These are phyloP conservation scores for Insectozyma bohioensis DNA, from an alignment of 1,139 yeast species.

Conservation along the genomic window DNA sequence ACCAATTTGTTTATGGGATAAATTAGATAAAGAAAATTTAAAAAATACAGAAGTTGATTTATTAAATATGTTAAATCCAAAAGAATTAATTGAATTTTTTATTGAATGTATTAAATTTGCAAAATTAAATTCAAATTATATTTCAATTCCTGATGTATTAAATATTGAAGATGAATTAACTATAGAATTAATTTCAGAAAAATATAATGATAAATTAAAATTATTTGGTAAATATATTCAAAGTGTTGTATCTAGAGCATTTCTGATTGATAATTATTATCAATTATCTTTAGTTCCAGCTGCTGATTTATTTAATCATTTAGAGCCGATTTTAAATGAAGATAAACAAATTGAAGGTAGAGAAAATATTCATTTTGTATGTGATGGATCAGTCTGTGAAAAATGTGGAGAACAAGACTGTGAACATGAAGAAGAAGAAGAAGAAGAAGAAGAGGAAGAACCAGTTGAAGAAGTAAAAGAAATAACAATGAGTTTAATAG, in stretches of 20 bases:
- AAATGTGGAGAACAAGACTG: slow-evolving; percentile 72
- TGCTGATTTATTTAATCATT: slow-evolving; percentile 86
- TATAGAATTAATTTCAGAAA: slow-evolving; percentile 5
- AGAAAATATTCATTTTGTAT: slow-evolving; percentile 73
- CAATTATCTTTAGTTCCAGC: slow-evolving; percentile 83
- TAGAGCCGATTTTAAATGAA: slow-evolving; percentile 30
- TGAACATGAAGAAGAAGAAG: slow-evolving; percentile 41
- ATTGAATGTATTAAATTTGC: slow-evolving; percentile 55
- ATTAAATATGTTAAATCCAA: slow-evolving; percentile 59
- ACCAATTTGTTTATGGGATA: slow-evolving; percentile 71
- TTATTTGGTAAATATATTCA: slow-evolving; percentile 53
- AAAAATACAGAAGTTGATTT: slow-evolving; percentile 68
- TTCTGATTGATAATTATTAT: slow-evolving; percentile 73
- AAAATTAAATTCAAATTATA: slow-evolving; percentile 19
- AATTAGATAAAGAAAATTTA: slow-evolving; percentile 45
- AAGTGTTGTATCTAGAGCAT: slow-evolving; percentile 74
- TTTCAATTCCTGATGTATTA: slow-evolving; percentile 43
- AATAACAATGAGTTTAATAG: slow-evolving; percentile 40
- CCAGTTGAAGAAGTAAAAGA: slow-evolving; percentile 15
- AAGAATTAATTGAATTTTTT: slow-evolving; percentile 57
- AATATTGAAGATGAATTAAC: slow-evolving; percentile 11
- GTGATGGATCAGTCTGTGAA: slow-evolving; percentile 68
- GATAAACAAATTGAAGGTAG: slow-evolving; percentile 26
- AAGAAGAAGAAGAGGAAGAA: slow-evolving; percentile 16
- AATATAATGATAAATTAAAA: slow-evolving; percentile 22